These are phyloP conservation scores for Candida tammaniensis DNA, from an alignment of 805 yeast species.

Conservation along the genomic window DNA sequence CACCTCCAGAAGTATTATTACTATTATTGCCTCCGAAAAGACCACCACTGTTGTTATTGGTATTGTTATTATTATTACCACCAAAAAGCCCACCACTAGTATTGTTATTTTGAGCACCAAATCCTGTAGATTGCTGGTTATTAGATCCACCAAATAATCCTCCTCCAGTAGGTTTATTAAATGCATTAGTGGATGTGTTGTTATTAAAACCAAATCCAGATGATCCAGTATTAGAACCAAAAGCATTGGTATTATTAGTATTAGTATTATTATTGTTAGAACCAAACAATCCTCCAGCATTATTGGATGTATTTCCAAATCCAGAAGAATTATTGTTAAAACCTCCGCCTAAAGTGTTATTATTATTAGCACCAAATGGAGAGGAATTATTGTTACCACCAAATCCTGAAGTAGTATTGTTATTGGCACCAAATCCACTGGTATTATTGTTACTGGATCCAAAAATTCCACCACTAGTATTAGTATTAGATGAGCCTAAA, in stretches of 20 bases:
- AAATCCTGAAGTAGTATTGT: constrained; percentile 16
- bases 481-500: constrained; percentile 17
- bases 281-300: constrained; percentile 23
- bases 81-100: constrained; percentile 32
- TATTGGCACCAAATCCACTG: constrained; percentile 29
- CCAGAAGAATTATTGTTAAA: constrained; percentile 16
- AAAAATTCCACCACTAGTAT: constrained; percentile 24
- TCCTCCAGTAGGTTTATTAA: constrained; percentile 21
- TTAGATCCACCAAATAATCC: constrained; percentile 29
- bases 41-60: constrained; percentile 21
- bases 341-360: constrained; percentile 24
- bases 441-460: constrained; percentile 15
- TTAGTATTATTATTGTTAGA: constrained; percentile 17
- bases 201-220: constrained; percentile 31
- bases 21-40: constrained; percentile 17
- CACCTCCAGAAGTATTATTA: constrained; percentile 16
- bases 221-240: constrained; percentile 6
- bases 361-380: constrained; percentile 25
- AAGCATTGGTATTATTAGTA: constrained; percentile 11
- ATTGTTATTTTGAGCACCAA: constrained; percentile 23
- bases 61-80: constrained; percentile 15
- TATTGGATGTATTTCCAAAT: constrained; percentile 4
- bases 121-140: constrained; percentile 16
- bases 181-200: constrained; percentile 17
- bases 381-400: constrained; percentile 16